Base-by-base conservation (phyloP, 2,329 filamentous ascomycete genomes). In the Thelonectria rubi region DNA sequence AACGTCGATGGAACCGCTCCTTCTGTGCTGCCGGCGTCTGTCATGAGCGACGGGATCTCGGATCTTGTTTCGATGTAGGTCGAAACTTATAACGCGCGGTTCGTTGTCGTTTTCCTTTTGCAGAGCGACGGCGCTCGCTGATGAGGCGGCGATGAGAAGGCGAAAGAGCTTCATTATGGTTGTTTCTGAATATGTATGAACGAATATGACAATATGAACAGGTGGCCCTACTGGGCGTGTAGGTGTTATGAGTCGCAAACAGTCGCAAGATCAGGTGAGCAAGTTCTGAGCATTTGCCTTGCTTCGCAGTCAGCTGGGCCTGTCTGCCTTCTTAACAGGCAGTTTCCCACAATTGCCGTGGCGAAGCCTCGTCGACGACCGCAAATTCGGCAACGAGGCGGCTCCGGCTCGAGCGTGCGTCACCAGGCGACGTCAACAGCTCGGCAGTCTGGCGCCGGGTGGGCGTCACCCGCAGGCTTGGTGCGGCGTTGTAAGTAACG, bases 21-120 rank as follows among this genome's bases (percentile, higher is more conserved):
- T 70, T 39, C 56, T 82, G 55, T 77, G 73, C 39, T 73, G 59
- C 42, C 80, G 78, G 69, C 82, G 70, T 56, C 76, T 76, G 67
- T 86, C 82, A 39, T 80, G 74, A 20, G 75, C 72, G 17, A 81
- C 62, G 3, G 82, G 82, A 58, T 84, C 75, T 43, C 69, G 52
- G 42, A 82, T 65, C 15, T 56, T 53, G 32, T 67, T 67, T 17
- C 77, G 71, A 39, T 83, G 75, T 5, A 81, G 79, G 42, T 79
- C 69, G 59, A 87, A 68, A 51, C 74, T 74, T 51, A 87, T 73
- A 5, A 86, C 82, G 42, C 77, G 80, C 2, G 80, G 78, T 18
- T 71, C 62, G 17, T 58, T 14, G 62, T 77, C 65, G 24, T 74
- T 63, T 37, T 70, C 72, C 56, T 73, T 72, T 12, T 65, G 69